Evolutionary conservation across 148 eudicot species (phyloP).

Genomic region (Camellia sinensis): DNA sequence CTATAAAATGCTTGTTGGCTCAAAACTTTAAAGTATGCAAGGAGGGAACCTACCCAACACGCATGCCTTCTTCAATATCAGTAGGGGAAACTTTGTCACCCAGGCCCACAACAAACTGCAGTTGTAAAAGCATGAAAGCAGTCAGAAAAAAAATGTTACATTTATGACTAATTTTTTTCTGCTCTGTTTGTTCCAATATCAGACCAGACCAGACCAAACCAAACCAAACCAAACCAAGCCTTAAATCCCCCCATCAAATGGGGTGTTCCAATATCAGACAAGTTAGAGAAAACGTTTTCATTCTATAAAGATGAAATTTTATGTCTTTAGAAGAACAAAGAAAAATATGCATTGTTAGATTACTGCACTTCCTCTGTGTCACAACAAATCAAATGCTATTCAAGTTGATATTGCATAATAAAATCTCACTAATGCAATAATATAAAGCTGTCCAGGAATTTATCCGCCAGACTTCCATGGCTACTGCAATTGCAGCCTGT

Average conservation of each 20-base stretch:
- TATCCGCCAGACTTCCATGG: neutral
- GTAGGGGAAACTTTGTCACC: conserved; percentile 99
- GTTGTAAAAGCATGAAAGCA: neutral
- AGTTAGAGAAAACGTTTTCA: neutral
- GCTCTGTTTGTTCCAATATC: neutral
- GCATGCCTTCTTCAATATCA: conserved; percentile 99
- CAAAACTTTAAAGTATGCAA: neutral
- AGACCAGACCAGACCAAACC: neutral
- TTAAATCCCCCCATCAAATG: too few species aligned
- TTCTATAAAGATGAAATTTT: neutral
- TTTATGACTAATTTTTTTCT: neutral
- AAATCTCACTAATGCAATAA: neutral
- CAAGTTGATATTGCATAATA: neutral
- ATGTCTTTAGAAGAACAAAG: neutral
- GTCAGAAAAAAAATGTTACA: conserved; percentile 17
- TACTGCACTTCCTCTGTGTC: neutral
- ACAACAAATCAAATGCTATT: neutral
- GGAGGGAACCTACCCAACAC: conserved; percentile 74
- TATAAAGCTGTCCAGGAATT: neutral
- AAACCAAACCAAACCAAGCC: too few species aligned
- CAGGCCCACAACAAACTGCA: conserved; percentile 98
- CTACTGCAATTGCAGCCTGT: too few species aligned
- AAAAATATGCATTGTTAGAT: neutral
- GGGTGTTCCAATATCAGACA: neutral
- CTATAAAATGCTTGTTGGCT: neutral